A percentile compares a stretch with the other conserved stretches of the same genome.
Evolutionary conservation across 2,329 filamentous ascomycete species (phyloP).

Genomic region (Rachicladosporium sp.): DNA sequence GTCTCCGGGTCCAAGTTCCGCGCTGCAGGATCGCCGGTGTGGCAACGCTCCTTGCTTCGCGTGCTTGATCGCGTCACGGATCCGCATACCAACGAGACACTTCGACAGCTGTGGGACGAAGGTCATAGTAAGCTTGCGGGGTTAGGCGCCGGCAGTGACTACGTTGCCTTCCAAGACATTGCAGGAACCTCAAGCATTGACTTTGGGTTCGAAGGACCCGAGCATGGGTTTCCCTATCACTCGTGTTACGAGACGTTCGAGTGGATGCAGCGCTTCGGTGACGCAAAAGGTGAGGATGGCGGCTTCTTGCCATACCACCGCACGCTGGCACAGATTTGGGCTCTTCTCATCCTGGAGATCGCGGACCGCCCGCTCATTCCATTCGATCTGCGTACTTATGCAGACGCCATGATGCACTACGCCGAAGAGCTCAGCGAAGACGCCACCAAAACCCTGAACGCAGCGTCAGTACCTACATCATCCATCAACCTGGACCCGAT

Average conservation of each 20-base stretch:
- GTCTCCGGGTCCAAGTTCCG: conserved; percentile 64
- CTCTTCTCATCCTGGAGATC: conserved; percentile 73
- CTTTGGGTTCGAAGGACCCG: conserved; percentile 57
- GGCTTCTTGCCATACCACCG: conserved; percentile 60
- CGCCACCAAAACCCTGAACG: conserved; percentile 21
- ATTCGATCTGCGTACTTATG: conserved; percentile 68
- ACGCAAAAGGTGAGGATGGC: conserved; percentile 43
- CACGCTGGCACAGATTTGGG: conserved; percentile 65
- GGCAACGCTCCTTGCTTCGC: conserved; percentile 57
- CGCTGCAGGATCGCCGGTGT: conserved; percentile 70
- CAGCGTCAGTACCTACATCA: background rate
- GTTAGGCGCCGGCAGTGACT: conserved; percentile 67
- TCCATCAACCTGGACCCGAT: conserved; percentile 46
- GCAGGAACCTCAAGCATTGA: conserved; percentile 81
- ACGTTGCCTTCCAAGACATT: conserved; percentile 81
- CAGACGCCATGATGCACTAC: conserved; percentile 50
- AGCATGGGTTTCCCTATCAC: conserved; percentile 53
- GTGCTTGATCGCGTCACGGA: conserved; percentile 65
- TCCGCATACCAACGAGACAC: conserved; percentile 49
- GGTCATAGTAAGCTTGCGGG: conserved; percentile 49
- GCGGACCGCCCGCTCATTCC: conserved; percentile 70
- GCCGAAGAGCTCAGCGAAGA: conserved; percentile 54
- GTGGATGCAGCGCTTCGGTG: conserved; percentile 68
- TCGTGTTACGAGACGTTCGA: conserved; percentile 85
- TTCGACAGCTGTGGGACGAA: conserved; percentile 66